Conservation (phyloP, 1,139 yeast genomes). For the Zygoascus meyerae region DNA sequence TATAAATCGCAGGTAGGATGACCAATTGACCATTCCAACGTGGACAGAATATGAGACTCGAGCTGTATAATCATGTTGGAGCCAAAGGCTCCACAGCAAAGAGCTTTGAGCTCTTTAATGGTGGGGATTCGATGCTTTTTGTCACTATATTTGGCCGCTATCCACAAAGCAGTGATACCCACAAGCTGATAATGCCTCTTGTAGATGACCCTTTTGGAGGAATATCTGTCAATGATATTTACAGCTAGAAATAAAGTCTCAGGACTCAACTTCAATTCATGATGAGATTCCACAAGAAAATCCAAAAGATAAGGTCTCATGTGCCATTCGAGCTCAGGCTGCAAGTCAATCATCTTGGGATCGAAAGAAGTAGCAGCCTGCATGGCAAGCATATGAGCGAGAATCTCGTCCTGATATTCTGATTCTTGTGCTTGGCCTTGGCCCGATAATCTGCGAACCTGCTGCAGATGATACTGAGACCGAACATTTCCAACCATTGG, state of each 20-base stretch:
- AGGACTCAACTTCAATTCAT: conserved; percentile 66
- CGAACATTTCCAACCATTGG: conserved; percentile 5
- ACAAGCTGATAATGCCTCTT: conserved; percentile 88
- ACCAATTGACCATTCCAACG: conserved; percentile 76
- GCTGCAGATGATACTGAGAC: conserved; percentile 1
- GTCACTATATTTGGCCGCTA: conserved; percentile 90
- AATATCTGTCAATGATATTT: conserved; percentile 81
- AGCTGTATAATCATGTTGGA: conserved; percentile 88
- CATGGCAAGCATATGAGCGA: conserved; percentile 32
- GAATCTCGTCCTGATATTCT: conserved; percentile 34
- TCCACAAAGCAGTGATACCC: conserved; percentile 91
- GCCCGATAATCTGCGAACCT: not conserved
- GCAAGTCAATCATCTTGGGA: conserved; percentile 69
- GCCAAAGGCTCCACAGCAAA: conserved; percentile 84
- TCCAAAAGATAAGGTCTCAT: conserved; percentile 89
- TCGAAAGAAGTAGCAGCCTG: conserved; percentile 31
- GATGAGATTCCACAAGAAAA: conserved; percentile 75
- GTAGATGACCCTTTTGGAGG: conserved; percentile 86
- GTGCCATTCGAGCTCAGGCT: conserved; percentile 88
- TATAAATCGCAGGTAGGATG: conserved; percentile 44
- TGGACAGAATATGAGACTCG: conserved; percentile 84
- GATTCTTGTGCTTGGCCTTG: conserved; percentile 19
- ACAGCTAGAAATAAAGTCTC: conserved; percentile 77
- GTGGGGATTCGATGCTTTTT: conserved; percentile 81
- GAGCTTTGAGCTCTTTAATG: conserved; percentile 62